These are phyloP conservation scores for Colletotrichum somersetense DNA, from an alignment of 2,329 filamentous ascomycete genomes.

Conservation along the genomic window DNA sequence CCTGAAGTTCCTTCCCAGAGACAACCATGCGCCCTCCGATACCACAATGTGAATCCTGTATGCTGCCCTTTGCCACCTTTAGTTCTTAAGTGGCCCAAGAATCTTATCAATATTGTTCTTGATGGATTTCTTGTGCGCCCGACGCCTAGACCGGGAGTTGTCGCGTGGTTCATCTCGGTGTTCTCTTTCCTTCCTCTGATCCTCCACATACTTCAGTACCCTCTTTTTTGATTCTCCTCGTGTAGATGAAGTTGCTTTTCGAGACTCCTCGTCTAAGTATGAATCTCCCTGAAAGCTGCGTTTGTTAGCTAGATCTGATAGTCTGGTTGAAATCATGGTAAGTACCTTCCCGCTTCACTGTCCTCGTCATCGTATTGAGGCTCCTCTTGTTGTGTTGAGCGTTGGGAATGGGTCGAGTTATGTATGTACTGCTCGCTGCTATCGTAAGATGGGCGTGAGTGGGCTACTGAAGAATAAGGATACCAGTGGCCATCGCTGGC, in stretches of 20 bases:
- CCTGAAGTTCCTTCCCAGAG: not conserved
- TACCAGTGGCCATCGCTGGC: not conserved
- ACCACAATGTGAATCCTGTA: not conserved
- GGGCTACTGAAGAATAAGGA: not conserved
- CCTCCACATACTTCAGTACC: not conserved
- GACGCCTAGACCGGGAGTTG: not conserved
- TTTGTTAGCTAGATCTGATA: not conserved
- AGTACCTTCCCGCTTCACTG: slow-evolving; percentile 5
- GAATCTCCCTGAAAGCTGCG: slow-evolving; percentile 7
- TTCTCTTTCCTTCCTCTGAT: not conserved
- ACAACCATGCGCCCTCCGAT: not conserved
- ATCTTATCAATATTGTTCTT: not conserved
- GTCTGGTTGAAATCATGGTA: not conserved
- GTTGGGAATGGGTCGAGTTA: not conserved
- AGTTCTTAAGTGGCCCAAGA: not conserved
- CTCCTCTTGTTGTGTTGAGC: not conserved
- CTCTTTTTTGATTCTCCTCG: not conserved
- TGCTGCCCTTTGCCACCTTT: not conserved
- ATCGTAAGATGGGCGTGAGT: not conserved
- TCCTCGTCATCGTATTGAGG: not conserved
- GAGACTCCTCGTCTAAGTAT: not conserved
- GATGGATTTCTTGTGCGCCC: not conserved
- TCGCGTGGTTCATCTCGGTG: not conserved
- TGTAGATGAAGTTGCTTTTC: not conserved
- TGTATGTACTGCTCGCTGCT: not conserved